Evolutionary conservation across 169 alveolate species (phyloP), one percentile per base, ranked within the genome.

Genomic region (Condylostoma magnum): DNA sequence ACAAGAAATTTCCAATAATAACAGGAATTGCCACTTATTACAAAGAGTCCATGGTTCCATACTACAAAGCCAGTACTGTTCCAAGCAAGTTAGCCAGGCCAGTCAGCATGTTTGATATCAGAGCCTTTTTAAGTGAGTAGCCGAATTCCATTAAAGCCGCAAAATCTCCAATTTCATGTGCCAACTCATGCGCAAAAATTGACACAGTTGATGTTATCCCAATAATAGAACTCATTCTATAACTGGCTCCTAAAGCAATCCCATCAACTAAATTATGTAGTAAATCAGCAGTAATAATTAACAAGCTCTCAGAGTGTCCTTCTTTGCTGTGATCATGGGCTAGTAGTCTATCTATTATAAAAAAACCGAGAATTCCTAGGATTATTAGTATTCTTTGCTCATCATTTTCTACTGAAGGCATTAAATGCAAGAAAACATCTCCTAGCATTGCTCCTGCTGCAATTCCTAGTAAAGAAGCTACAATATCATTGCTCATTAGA

Each of bases 131-230:
- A 15, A 82, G 47, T 44, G 66, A 46, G 76, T 69, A 76, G 33
- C 82, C 80, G 57, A 72, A 80, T 47, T 82, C 54, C 53, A 82
- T 67, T 28, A 86, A 73, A 43, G 82, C 69, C 10, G 85, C 77
- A 55, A 88, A 88, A 67, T 88, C 94, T 4, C 90, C 89, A 1
- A 84, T 79, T 68, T 88, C 94, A 75, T 88, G 94, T 10, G 94
- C 92, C 41, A 88, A 75, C 63, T 88, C 94, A 77, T 88, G 94
- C 77, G 84, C 79, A 54, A 88, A 76, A 79, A 85, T 84, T 6
- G 94, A 86, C 44, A 84, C 48, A n/a, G 92, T 80, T 28, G 90
- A 79, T 15, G 82, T 66, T 27, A 84, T 77, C 28, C 92, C 94
- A n/a, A 60, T 25, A n/a, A 12, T 46, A 15, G 56, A 46, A 28